Evolutionary conservation across 2,329 filamentous ascomycete genomes (phyloP).

Genomic region (Fusarium sp.): DNA sequence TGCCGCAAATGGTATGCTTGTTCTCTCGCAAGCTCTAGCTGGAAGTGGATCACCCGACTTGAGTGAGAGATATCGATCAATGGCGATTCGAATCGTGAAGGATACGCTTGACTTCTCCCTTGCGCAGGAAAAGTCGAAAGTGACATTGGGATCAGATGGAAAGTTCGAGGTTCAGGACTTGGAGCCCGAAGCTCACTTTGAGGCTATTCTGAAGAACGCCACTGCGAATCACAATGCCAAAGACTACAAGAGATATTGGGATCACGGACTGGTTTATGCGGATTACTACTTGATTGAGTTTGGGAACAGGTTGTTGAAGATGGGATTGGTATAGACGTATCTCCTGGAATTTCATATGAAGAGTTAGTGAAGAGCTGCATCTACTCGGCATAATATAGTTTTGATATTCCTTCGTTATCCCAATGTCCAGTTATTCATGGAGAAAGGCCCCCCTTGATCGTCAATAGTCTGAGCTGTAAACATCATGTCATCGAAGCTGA

Average conservation of each 20-base stretch:
- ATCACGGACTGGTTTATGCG: slow-evolving; percentile 59
- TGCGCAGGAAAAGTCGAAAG: slow-evolving; percentile 21
- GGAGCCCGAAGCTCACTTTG: slow-evolving; percentile 34
- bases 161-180: slow-evolving; percentile 6
- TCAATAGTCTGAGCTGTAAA: slow-evolving; percentile 40
- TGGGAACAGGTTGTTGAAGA: slow-evolving; percentile 28
- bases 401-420: neutral
- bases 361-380: neutral
- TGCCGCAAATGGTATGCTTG: slow-evolving; percentile 53
- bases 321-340: slow-evolving; percentile 10
- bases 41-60: slow-evolving; percentile 16
- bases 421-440: slow-evolving; percentile 18
- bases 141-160: neutral
- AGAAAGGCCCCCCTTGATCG: slow-evolving; percentile 7
- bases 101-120: slow-evolving; percentile 47
- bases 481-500: slow-evolving; percentile 51
- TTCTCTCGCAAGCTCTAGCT: slow-evolving; percentile 49
- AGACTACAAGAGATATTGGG: slow-evolving; percentile 46
- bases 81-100: slow-evolving; percentile 44
- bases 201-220: slow-evolving; percentile 48
- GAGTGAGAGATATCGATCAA: slow-evolving; percentile 41
- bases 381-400: neutral
- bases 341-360: neutral
- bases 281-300: slow-evolving; percentile 59
- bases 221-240: slow-evolving; percentile 50